Evolutionary conservation across 306 rosid species (phyloP), one percentile per base, ranked within the genome.

Genomic region (Phaseolus lunatus): DNA sequence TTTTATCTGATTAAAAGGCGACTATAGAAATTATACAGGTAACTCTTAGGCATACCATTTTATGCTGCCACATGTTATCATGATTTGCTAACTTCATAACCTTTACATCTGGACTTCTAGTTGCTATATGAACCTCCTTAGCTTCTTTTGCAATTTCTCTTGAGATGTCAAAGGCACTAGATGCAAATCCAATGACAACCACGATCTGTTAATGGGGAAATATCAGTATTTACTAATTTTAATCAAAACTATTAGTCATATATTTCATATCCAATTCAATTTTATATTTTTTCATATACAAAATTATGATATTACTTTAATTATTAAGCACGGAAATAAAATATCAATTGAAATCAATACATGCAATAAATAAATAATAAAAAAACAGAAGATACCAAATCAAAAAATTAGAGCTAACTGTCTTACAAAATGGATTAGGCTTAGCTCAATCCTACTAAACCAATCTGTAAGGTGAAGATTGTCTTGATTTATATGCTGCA

Each of bases 91-190:
- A 43, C 68, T 76, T 76, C 73, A 39, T 22, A n/a, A 23, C 61
- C 68, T 27, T 70, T 27, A 69, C 44, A 50, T 81, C 67, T 41
- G 85, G 31, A 50, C 18, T 59, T 75, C 73, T 76, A 20, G 62
- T 14, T 76, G 81, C 72, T 67, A 81, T 11, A 9, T 81, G 85
- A 50, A 81, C 78, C 69, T 81, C 81, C 67, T 76, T 81, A 14
- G 85, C 85, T 14, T 76, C 78, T 69, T 7, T 50, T 18, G 81
- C 73, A 69, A 81, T 49, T 15, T 81, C 84, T 81, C 77, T 75
- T 24, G 84, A 81, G 49, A 81, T 81, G 52, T 81, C 84, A 67
- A 68, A 68, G 18, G 85, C 78, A 62, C 85, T 81, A 10, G 81
- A 3, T 50, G 62, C 85, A 62, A 49, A 76, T 50, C 81, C 85